Evolutionary conservation across 2,329 filamentous ascomycete genomes (phyloP), one percentile per base, ranked within the genome.

Genomic region (Fusarium sp.): DNA sequence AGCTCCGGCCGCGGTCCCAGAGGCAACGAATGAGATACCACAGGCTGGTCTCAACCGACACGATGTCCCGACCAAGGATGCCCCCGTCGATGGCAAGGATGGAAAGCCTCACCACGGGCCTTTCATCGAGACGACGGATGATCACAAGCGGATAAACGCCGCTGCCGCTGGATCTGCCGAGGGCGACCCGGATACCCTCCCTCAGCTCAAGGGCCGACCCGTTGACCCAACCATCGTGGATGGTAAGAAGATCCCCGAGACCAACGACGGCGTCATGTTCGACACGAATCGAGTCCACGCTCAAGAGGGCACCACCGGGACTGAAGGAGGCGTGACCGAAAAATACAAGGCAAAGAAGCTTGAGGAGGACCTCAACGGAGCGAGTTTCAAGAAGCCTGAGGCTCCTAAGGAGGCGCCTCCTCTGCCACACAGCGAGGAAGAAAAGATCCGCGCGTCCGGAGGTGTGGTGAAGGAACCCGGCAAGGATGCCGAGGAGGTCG

Each of bases 101-200:
- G 97, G 97, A 57, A 97, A 95, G 85, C 97, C 97, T 56, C 96
- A 98, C 81, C 91, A 92, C 22, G 97, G 97, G 2, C 97, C 97
- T 7, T 92, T 91, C 79, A 91, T 95, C 66, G 91, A 92, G 71
- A 89, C 87, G 18, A 88, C 87, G 10, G 83, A 73, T 29, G 73
- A 80, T 6, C 69, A 64, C 38, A 76, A 71, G 63, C 63, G 62
- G 36, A 33, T 25, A 78, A 80, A 58, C 82, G 83, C 64, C 27
- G 42, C 61, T 8, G 35, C 63, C 16, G 33, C 68, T 54, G 64
- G 47, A 27, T 18, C 60, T 50, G 45, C 50, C 31, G 79, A 83
- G 56, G 79, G 81, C 52, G 79, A 82, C 14, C 78, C 84, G 57
- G 80, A 82, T 63, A 81, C 84, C 29, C 79, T 86, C 18, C 85